A percentile compares a stretch with the other conserved stretches of the same genome.
Evolutionary conservation across 139 green algal species (phyloP).

Genomic region (Closterium sp.): DNA sequence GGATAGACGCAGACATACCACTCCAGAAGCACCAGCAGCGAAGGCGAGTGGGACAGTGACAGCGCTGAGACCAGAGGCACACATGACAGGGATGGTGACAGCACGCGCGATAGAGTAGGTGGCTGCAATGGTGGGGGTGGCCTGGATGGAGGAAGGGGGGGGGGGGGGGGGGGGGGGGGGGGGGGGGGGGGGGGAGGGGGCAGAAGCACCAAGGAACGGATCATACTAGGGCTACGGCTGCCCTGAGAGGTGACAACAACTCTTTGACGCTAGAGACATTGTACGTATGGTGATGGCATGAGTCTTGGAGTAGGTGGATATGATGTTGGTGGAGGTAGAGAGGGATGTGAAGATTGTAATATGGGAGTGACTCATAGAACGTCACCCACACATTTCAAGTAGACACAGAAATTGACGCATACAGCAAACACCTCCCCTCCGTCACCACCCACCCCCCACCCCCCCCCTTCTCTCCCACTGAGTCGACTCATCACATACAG

Average conservation of each 20-base stretch:
- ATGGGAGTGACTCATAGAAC: no score
- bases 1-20: constrained; percentile 4
- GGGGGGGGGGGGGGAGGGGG: no score
- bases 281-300: constrained; percentile 31
- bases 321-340: constrained; percentile 3
- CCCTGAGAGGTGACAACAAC: no score
- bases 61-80: constrained; percentile 44
- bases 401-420: no score
- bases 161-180: no score
- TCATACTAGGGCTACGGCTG: no score
- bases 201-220: no score
- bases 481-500: no score
- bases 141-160: constrained; percentile 17
- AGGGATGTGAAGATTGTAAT: not conserved
- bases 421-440: no score
- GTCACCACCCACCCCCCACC: no score
- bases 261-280: constrained; percentile 44
- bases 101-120: constrained; percentile 36
- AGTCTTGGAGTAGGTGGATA: constrained; percentile 33
- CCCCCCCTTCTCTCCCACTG: no score
- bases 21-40: constrained; percentile 39
- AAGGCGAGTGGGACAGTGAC: constrained; percentile 50
- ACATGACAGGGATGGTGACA: constrained; percentile 51
- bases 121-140: constrained; percentile 40
- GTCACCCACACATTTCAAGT: no score